Base-by-base conservation (phyloP, 345 rosid genomes). In the Diplotaxis tenuifolia region DNA sequence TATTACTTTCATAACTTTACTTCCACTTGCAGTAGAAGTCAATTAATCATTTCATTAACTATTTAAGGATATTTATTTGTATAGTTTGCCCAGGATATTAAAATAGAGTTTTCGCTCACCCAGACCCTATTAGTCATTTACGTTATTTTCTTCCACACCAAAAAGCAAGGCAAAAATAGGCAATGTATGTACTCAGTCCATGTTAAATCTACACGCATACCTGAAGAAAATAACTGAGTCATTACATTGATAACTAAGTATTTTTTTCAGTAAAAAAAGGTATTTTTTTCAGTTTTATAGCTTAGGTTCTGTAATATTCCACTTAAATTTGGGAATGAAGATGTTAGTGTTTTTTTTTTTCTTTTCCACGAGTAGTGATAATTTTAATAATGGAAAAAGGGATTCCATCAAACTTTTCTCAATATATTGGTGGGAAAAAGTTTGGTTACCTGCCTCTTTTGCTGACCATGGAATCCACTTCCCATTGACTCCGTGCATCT, bases 391-490 rank as follows among this genome's bases (percentile, higher is more conserved):
- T 75, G 62, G 65, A 62, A 70, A 64, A 76, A 56, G 65, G 67
- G 55, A 47, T 65, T 36, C 68, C 76, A 65, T 77, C n/a, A 27
- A 11, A 36, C 42, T 7, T 11, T 74, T 70, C 49, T 69, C 55
- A 60, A 29, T 20, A 21, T 65, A 21, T 66, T 60, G 72, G 77
- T 72, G 64, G 64, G 68, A 28, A 66, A 72, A 71, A 58, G 68
- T 77, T 72, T 38, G 80, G 68, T 42, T 50, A 77, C 34, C 68
- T 38, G 76, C 77, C 58, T 52, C 73, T 72, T 72, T 77, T 77
- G 76, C 77, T 77, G 80, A 77, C 80, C 47, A 38, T 66, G 42
- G 65, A 77, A 77, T 71, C 80, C 73, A 77, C 80, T 38, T 77
- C 68, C 19, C 59, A 60, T 72, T 77, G 80, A 77, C 80, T 71